Evolutionary conservation across 345 rosid genomes (phyloP), one percentile per base, ranked within the genome.

Genomic region (Ailanthus altissimus): DNA sequence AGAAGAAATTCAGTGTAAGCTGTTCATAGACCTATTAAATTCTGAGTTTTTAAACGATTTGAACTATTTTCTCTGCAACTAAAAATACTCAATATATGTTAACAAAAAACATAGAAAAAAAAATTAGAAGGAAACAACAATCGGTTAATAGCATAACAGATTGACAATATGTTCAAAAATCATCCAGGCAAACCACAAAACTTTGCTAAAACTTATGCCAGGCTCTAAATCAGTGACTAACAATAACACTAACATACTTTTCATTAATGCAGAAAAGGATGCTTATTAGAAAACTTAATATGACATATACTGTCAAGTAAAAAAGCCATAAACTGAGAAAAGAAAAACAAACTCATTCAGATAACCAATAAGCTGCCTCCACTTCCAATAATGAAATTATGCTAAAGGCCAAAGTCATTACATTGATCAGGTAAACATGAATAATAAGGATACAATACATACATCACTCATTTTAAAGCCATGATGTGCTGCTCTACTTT

Each of bases 401-500:
- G 62, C 63, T 5, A 68, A 43, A 50, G 26, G 38, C 14, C 53
- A 59, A 54, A 45, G 9, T 16, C 5, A 58, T 51, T 28, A 26
- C 28, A 47, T 62, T 56, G 23, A 36, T 9, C 25, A 68, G 56
- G 72, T 23, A 61, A 68, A 72, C 45, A 10, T 5, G 72, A 62
- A 38, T 28, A 70, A 77, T 6, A 70, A 26, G 53, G 76, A 74
- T 8, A 50, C 47, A 69, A 15, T 64, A 80, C 91, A 51, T 89
- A 95, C 98, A 84, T 90, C 88, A 81, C 88, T 88, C 99, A 95
- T 92, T 81, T 85, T 89, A 68, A 92, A 60, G 69, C 91, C 97
- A 78, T 95, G 97, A 87, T 88, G 80, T n/a, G 97, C 86, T 80
- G 99, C 98, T 87, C 99, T 90, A 63, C 78, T 89, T 86, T 95